phyloP scores from a whole-genome alignment of 495 filamentous ascomycete genomes.

The Polyplosphaeria fusca region DNA sequence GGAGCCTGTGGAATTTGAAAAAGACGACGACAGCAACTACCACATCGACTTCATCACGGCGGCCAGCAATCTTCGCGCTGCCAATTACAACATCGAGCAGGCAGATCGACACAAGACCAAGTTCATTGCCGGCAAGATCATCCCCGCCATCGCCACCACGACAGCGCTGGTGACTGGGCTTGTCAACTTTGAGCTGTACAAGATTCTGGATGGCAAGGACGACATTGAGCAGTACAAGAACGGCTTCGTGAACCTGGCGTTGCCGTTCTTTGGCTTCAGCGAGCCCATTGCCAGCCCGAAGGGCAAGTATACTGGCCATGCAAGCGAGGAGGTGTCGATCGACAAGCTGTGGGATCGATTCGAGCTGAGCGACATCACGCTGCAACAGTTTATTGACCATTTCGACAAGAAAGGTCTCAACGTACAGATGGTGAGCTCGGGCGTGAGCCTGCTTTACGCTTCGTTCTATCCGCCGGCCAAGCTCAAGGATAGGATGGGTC shows the following conservation, averaged over 20 bases:
- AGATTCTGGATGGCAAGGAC: constrained; percentile 90
- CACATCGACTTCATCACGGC: constrained; percentile 99
- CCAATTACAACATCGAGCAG: constrained; percentile 92
- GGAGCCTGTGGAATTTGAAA: constrained; percentile 94
- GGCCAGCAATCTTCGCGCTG: constrained; percentile 91
- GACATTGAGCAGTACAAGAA: constrained; percentile 99
- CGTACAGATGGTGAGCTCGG: constrained; percentile 92
- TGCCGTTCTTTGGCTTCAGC: constrained; percentile 97
- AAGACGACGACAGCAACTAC: constrained; percentile 96
- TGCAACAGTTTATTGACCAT: constrained; percentile 75
- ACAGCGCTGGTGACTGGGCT: constrained; percentile 94
- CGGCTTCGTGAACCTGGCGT: constrained; percentile 93
- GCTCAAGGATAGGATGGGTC: constrained; percentile 72
- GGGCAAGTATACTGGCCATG: constrained; percentile 73
- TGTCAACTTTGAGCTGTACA: constrained; percentile 90
- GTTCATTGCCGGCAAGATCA: constrained; percentile 99
- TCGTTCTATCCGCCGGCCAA: constrained; percentile 89
- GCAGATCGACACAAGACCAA: constrained; percentile 97
- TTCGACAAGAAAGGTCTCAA: constrained; percentile 77
- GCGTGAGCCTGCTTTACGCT: constrained; percentile 93
- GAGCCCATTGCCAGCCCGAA: constrained; percentile 92
- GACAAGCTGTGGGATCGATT: constrained; percentile 99
- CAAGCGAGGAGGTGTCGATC: constrained; percentile 78
- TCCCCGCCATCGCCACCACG: constrained; percentile 96
- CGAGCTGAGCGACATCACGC: constrained; percentile 80